phyloP scores from a whole-genome alignment of 2,329 filamentous ascomycete genomes.

The Verticillium albo-atrum region DNA sequence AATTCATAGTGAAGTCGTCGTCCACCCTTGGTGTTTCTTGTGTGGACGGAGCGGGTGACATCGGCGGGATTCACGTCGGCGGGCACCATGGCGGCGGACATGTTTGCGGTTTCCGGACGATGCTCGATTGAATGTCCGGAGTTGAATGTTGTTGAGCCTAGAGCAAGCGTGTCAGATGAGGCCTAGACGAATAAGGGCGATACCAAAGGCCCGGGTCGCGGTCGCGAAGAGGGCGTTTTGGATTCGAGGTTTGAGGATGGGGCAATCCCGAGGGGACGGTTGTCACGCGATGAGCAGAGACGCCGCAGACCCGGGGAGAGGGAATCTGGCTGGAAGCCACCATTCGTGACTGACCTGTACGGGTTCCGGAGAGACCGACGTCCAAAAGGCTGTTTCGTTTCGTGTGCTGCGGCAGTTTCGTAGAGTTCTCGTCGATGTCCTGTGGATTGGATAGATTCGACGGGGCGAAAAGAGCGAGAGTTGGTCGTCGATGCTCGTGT shows the following conservation, averaged over 20 bases:
- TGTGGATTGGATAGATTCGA: neutral
- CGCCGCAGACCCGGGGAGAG: neutral
- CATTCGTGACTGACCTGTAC: neutral
- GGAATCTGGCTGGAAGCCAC: neutral
- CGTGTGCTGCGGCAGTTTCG: neutral
- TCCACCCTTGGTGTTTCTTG: conserved; percentile 60
- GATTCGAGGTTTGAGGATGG: neutral
- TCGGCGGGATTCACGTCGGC: neutral
- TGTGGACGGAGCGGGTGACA: neutral
- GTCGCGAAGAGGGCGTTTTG: neutral
- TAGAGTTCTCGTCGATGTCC: too few relatives aligned
- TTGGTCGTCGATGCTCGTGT: neutral
- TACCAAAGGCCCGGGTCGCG: neutral
- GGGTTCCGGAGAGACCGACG: neutral
- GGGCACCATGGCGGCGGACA: neutral
- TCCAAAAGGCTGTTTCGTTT: neutral
- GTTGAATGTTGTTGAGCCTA: neutral
- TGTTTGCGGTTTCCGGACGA: neutral
- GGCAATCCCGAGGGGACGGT: neutral
- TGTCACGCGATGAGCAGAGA: neutral
- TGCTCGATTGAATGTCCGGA: neutral
- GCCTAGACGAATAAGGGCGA: neutral
- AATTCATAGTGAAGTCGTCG: conserved; percentile 76
- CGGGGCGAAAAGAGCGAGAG: neutral
- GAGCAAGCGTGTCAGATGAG: neutral